Conservation (phyloP, 257 asterid species). For the Solanum stenotomum region DNA sequence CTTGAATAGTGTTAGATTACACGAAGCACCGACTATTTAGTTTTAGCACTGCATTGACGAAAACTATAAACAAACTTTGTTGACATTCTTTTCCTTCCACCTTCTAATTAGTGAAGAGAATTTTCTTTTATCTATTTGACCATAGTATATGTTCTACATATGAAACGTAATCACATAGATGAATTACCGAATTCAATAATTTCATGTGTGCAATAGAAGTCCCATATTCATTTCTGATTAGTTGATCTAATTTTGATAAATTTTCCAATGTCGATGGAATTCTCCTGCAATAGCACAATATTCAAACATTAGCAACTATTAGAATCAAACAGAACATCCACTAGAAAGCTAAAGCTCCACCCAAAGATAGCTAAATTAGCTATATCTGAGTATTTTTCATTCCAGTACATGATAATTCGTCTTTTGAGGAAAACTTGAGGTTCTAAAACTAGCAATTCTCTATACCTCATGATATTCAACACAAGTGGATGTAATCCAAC, state of each 20-base stretch:
- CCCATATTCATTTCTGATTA: slow-evolving; percentile 70
- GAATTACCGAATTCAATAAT: slow-evolving; percentile 55
- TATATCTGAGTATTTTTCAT: not conserved
- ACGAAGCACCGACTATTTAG: not conserved
- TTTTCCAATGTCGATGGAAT: slow-evolving; percentile 59
- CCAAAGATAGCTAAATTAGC: not conserved
- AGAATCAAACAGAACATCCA: not conserved
- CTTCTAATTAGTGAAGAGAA: not conserved
- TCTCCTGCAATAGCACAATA: slow-evolving; percentile 43
- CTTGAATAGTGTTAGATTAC: not conserved
- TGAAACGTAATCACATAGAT: not conserved
- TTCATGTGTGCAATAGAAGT: slow-evolving; percentile 51
- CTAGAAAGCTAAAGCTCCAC: not conserved
- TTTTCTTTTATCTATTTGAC: not conserved
- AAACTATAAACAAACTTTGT: too few species aligned
- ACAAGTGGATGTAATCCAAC: not conserved
- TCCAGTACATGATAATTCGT: not conserved
- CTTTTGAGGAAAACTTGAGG: not conserved
- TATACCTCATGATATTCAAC: not conserved
- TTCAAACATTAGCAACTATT: not conserved
- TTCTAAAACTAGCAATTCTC: not conserved
- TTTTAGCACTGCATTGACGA: too few species aligned
- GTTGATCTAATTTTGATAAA: slow-evolving; percentile 57
- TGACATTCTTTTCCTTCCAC: not conserved
- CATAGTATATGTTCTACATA: not conserved